These are phyloP conservation scores for Metschnikowia kofuensis DNA, from an alignment of 805 yeast species.

Conservation along the genomic window DNA sequence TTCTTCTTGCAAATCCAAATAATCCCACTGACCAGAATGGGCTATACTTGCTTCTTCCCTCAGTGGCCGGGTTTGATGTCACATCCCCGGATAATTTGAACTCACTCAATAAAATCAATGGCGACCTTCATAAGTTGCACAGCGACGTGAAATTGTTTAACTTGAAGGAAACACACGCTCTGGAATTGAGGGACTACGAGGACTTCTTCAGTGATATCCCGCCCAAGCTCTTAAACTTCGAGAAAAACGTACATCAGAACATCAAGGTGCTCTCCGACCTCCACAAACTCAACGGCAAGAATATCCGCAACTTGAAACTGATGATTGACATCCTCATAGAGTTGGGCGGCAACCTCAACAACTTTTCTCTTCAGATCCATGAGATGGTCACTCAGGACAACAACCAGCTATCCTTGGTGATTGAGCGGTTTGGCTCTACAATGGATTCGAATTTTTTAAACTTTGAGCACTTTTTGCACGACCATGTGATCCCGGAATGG, in stretches of 20 bases:
- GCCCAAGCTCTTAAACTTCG: slow-evolving; percentile 29
- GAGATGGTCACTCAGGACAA: slow-evolving; percentile 21
- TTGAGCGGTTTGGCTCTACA: slow-evolving; percentile 53
- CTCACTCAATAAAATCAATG: slow-evolving; percentile 32
- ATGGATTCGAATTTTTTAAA: slow-evolving; percentile 50
- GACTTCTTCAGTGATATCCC: slow-evolving; percentile 30
- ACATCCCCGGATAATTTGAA: slow-evolving; percentile 29
- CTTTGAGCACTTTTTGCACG: slow-evolving; percentile 42
- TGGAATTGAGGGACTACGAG: slow-evolving; percentile 9
- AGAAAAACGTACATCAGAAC: slow-evolving; percentile 31
- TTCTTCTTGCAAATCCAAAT: slow-evolving; percentile 48
- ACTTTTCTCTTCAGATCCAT: slow-evolving; percentile 48
- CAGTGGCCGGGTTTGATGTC: slow-evolving; percentile 38
- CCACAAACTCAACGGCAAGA: slow-evolving; percentile 35
- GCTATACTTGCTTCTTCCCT: slow-evolving; percentile 47
- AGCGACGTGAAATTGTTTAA: slow-evolving; percentile 32
- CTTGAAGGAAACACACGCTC: slow-evolving; percentile 19
- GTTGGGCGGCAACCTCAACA: slow-evolving; percentile 56
- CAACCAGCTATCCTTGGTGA: slow-evolving; percentile 28
- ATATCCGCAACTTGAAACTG: slow-evolving; percentile 38
- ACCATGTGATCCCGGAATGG: slow-evolving; percentile 39
- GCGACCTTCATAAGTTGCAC: slow-evolving; percentile 31
- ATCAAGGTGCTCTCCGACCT: slow-evolving; percentile 33
- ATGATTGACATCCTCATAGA: slow-evolving; percentile 43
- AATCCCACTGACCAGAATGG: slow-evolving; percentile 55